Percentiles rank a stretch among this genome's conserved stretches.
Evolutionary conservation across 106 monocot genomes (phyloP).

Genomic region (Dendrobium nobile): DNA sequence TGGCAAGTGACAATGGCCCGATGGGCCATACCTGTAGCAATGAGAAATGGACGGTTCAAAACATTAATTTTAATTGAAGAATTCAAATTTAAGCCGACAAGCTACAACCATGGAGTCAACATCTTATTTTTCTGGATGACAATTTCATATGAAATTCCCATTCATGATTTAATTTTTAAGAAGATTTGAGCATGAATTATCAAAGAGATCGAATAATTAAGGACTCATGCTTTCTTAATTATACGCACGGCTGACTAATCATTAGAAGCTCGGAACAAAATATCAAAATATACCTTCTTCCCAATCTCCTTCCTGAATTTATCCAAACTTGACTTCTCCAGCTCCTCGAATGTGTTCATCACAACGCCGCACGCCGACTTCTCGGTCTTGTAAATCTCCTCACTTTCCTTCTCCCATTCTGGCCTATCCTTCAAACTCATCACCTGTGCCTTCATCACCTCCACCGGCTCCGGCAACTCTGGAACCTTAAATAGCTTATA

Average conservation of each 20-base stretch:
- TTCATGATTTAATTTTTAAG: no score
- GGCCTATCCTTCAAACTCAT: not conserved
- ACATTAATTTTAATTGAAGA: no score
- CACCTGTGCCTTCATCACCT: conserved; percentile 24
- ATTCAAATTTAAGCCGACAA: no score
- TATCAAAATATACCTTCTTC: conserved; percentile 5
- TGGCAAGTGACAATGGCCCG: conserved; percentile 41
- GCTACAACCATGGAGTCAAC: no score
- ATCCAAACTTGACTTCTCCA: conserved; percentile 13
- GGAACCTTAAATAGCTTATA: conserved; percentile 26
- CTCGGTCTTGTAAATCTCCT: conserved; percentile 4
- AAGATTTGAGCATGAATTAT: no score
- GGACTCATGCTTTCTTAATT: no score
- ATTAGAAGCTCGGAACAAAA: no score
- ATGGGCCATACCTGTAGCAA: conserved; percentile 29
- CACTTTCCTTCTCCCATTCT: not conserved
- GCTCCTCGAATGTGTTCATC: conserved; percentile 22
- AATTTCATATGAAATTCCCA: no score
- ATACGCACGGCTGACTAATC: no score
- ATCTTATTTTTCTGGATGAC: no score
- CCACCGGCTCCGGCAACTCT: conserved; percentile 28
- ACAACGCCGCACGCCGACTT: conserved; percentile 14
- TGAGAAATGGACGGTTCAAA: no score
- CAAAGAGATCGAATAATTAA: no score
- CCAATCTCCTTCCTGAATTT: conserved; percentile 2